phyloP scores from a whole-genome alignment of 2,329 filamentous ascomycete genomes.

The Didymella pinodella region DNA sequence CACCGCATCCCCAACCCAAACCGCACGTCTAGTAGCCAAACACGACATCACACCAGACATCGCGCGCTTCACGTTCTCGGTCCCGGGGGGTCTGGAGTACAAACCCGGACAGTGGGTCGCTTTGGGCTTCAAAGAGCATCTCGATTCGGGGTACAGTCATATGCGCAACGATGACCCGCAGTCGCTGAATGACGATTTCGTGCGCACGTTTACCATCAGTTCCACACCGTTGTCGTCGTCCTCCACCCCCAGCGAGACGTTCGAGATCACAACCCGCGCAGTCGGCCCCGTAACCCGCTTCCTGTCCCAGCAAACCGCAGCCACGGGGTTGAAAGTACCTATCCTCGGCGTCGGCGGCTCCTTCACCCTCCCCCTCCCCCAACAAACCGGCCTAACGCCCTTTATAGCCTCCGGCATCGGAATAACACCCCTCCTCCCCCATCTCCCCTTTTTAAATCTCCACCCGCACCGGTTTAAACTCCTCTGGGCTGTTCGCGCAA shows the following conservation, averaged over 20 bases:
- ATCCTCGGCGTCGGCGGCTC: slow-evolving; percentile 70
- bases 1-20: slow-evolving; percentile 28
- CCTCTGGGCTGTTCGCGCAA: slow-evolving; percentile 71
- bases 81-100: slow-evolving; percentile 60
- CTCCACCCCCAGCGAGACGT: slow-evolving; percentile 49
- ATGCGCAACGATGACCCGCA: slow-evolving; percentile 84
- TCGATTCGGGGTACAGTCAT: slow-evolving; percentile 78
- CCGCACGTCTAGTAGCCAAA: slow-evolving; percentile 66
- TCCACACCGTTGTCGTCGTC: slow-evolving; percentile 49
- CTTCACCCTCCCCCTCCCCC: no score
- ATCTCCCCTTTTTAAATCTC: background rate
- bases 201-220: slow-evolving; percentile 84
- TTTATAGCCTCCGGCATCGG: slow-evolving; percentile 84
- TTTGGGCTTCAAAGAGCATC: slow-evolving; percentile 72
- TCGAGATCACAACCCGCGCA: slow-evolving; percentile 76
- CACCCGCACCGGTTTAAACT: background rate
- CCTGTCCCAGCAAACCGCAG: slow-evolving; percentile 66
- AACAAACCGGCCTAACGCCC: slow-evolving; percentile 38
- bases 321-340: slow-evolving; percentile 66
- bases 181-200: slow-evolving; percentile 83
- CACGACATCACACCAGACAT: slow-evolving; percentile 71
- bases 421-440: slow-evolving; percentile 77
- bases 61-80: slow-evolving; percentile 68
- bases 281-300: slow-evolving; percentile 74
- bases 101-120: slow-evolving; percentile 79